Evolutionary conservation across 2,329 filamentous ascomycete genomes (phyloP).

Genomic region (Fusarium xylarioides): DNA sequence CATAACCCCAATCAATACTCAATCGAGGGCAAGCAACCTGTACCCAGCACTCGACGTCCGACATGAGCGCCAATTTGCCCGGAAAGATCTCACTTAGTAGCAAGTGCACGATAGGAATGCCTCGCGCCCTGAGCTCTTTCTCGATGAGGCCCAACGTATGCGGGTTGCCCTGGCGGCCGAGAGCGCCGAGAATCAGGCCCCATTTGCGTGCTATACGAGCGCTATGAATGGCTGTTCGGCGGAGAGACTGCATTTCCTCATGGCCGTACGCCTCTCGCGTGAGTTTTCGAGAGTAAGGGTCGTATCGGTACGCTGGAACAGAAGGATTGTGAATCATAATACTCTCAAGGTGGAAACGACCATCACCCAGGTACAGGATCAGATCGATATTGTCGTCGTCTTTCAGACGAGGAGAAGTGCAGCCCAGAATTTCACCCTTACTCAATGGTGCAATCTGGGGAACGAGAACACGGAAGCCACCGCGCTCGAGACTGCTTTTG

Average conservation of each 20-base stretch:
- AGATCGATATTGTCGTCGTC: constrained; percentile 72
- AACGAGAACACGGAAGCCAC: constrained; percentile 85
- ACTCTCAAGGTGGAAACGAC: constrained; percentile 94
- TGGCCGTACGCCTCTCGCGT: constrained; percentile 94
- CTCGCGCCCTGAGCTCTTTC: constrained; percentile 72
- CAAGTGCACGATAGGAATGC: constrained; percentile 84
- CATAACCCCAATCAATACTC: constrained; percentile 99
- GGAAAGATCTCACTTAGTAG: constrained; percentile 96
- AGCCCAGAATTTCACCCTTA: constrained; percentile 97
- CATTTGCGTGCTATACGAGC: constrained; percentile 85
- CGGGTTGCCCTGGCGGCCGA: constrained; percentile 95
- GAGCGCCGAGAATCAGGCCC: constrained; percentile 92
- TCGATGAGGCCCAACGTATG: constrained; percentile 91
- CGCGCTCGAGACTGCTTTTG: constrained; percentile 77
- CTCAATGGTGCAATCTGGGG: constrained; percentile 93
- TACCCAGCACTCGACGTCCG: constrained; percentile 96
- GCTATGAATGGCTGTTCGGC: constrained; percentile 77
- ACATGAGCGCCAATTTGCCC: constrained; percentile 92
- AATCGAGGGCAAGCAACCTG: constrained; percentile 96
- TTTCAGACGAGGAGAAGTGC: constrained; percentile 81
- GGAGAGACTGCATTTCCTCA: constrained; percentile 85
- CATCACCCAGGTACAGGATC: constrained; percentile 90
- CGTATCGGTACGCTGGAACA: constrained; percentile 93
- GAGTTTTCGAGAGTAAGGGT: constrained; percentile 91
- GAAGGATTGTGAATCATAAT: constrained; percentile 98